Conservation (phyloP, 345 rosid genomes). For the Viola odorata region DNA sequence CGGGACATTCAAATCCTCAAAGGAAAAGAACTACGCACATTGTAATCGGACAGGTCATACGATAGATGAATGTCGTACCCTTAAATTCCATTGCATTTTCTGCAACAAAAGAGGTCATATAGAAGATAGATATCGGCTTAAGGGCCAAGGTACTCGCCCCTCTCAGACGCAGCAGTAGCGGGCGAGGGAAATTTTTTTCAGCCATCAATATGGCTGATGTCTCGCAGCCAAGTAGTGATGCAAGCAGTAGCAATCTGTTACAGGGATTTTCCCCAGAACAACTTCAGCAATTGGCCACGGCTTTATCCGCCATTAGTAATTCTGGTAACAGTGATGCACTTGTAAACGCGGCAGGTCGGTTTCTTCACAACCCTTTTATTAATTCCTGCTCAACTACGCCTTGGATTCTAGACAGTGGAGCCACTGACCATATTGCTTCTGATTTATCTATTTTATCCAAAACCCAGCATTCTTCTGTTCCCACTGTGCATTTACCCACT, state of each 20-base stretch:
- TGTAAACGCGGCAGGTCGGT: neutral
- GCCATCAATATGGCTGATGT: too few species aligned
- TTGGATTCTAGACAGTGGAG: conserved; percentile 7
- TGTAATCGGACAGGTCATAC: neutral
- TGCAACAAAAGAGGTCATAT: neutral
- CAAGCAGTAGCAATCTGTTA: neutral
- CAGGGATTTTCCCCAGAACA: neutral
- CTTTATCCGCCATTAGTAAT: neutral
- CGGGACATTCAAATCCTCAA: neutral
- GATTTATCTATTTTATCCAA: neutral
- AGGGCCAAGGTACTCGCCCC: neutral
- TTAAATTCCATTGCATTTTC: neutral
- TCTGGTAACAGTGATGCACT: neutral
- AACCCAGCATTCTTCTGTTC: neutral
- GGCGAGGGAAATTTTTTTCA: too few species aligned
- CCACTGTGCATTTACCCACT: neutral
- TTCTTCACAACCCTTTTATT: neutral
- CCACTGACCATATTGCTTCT: conserved; percentile 6
- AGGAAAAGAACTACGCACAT: neutral
- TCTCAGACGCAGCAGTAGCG: neutral
- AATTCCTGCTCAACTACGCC: neutral
- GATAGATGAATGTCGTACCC: neutral
- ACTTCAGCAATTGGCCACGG: neutral
- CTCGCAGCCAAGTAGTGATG: too few species aligned
- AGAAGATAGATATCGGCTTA: neutral